These are phyloP conservation scores for Metschnikowia proteae DNA, from an alignment of 805 yeast species.

Conservation along the genomic window DNA sequence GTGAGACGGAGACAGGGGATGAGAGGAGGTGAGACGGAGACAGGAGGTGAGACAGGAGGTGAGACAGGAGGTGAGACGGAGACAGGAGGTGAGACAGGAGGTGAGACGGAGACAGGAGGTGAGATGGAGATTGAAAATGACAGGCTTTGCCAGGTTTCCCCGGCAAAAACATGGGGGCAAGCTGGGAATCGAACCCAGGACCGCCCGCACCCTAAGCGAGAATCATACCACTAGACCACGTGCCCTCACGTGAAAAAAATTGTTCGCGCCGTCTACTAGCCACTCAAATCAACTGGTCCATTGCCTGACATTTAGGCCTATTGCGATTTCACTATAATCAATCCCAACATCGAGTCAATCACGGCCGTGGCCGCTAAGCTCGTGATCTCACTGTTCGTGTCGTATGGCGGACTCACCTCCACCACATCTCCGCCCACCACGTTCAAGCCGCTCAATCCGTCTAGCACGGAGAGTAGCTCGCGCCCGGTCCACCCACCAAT, in stretches of 20 bases:
- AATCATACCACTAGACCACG: conserved; percentile 39
- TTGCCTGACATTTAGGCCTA: not conserved
- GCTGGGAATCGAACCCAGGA: conserved; percentile 51
- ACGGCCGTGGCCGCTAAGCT: conserved; percentile 64
- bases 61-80: too few species aligned
- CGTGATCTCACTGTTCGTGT: conserved; percentile 57
- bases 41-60: too few species aligned
- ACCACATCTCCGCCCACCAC: conserved; percentile 75
- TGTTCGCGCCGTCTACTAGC: too few species aligned
- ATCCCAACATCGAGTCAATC: conserved; percentile 47
- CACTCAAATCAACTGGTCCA: not conserved
- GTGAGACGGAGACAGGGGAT: too few species aligned
- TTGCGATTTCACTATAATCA: conserved; percentile 30
- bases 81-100: too few species aligned
- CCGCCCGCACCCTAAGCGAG: conserved; percentile 51
- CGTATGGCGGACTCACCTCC: conserved; percentile 67
- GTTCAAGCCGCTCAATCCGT: conserved; percentile 56
- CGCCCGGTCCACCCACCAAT: conserved; percentile 66
- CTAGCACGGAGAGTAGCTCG: conserved; percentile 56
- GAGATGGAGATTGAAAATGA: too few species aligned
- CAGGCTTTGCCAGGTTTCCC: too few species aligned
- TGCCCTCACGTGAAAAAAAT: conserved; percentile 24
- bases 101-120: too few species aligned
- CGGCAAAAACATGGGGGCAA: conserved; percentile 31
- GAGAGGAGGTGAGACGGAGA: too few species aligned